A percentile compares a stretch with the other conserved stretches of the same genome.
These are phyloP conservation scores for Fusarium sp. DNA, from an alignment of 2,329 filamentous ascomycete genomes.

Conservation along the genomic window DNA sequence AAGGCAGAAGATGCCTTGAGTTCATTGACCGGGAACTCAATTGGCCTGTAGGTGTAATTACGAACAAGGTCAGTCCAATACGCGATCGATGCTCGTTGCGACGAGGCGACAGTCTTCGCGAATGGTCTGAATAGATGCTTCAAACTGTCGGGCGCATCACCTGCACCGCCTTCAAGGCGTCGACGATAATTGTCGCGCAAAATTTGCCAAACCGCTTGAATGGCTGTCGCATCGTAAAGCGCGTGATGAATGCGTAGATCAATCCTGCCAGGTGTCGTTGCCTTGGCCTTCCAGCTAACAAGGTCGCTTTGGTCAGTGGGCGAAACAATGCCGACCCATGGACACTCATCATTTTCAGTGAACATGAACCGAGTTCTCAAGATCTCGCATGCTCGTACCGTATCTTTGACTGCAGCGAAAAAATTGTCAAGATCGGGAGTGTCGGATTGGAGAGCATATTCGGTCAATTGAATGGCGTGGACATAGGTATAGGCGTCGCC, in stretches of 20 bases:
- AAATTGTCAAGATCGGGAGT: background rate
- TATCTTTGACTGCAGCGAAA: conserved; percentile 12
- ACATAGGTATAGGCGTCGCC: conserved; percentile 18
- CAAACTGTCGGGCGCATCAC: fast-evolving
- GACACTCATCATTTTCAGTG: conserved; percentile 11
- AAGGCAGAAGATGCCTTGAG: conserved; percentile 15
- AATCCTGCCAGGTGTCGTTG: background rate
- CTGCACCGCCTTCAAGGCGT: background rate
- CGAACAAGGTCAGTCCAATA: background rate
- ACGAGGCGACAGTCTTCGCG: background rate
- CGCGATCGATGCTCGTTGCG: background rate
- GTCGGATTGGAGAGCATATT: background rate
- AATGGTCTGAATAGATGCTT: conserved; percentile 13
- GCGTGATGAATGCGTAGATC: conserved; percentile 22
- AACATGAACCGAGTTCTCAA: conserved; percentile 20
- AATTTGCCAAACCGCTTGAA: background rate
- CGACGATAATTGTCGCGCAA: background rate
- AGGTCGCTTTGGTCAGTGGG: conserved; percentile 18
- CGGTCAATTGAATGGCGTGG: conserved; percentile 17
- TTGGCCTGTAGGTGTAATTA: conserved; percentile 1
- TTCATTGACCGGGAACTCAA: background rate
- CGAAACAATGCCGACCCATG: conserved; percentile 25
- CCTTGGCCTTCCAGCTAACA: conserved; percentile 5
- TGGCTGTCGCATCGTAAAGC: conserved; percentile 18
- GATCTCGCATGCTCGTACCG: conserved; percentile 15